Evolutionary conservation across 805 yeast species (phyloP).

Genomic region (Yamadazyma sp.): DNA sequence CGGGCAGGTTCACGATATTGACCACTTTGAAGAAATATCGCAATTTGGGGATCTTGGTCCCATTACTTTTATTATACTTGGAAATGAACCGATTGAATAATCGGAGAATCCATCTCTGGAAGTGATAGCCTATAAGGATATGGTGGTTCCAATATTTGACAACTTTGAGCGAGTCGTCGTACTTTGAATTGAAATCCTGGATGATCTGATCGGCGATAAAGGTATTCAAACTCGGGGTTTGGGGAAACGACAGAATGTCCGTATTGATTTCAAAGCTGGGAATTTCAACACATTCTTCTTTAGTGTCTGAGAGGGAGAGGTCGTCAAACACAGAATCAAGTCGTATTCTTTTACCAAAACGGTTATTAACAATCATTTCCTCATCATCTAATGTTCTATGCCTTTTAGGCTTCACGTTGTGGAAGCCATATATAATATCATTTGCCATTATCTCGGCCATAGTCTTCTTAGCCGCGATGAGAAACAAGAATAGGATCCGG

Average conservation of each 20-base stretch:
- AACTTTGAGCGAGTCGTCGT: constrained; percentile 14
- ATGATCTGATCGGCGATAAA: constrained; percentile 17
- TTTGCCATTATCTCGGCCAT: too few species aligned
- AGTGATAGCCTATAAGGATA: constrained; percentile 25
- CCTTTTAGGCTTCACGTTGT: too few species aligned
- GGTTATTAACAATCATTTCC: constrained; percentile 12
- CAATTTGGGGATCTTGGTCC: constrained; percentile 20
- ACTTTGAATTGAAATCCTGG: constrained; percentile 9
- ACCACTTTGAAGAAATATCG: constrained; percentile 24
- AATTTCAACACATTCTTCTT: background rate
- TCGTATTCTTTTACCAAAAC: constrained; percentile 27
- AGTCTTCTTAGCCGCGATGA: too few species aligned
- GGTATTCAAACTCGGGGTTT: constrained; percentile 8
- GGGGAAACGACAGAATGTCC: background rate
- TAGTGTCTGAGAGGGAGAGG: constrained; percentile 21
- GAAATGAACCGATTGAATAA: constrained; percentile 35
- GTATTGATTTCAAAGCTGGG: constrained; percentile 9
- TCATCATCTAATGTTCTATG: constrained; percentile 5
- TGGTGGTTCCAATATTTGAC: constrained; percentile 27
- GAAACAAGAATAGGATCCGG: too few species aligned
- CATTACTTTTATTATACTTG: constrained; percentile 24
- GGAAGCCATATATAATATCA: too few species aligned
- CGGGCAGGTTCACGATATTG: constrained; percentile 20
- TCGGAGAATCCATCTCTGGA: constrained; percentile 36
- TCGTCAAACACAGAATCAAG: constrained; percentile 30